Conservation (phyloP, 2,329 filamentous ascomycete genomes). For the Massarina eburnea region DNA sequence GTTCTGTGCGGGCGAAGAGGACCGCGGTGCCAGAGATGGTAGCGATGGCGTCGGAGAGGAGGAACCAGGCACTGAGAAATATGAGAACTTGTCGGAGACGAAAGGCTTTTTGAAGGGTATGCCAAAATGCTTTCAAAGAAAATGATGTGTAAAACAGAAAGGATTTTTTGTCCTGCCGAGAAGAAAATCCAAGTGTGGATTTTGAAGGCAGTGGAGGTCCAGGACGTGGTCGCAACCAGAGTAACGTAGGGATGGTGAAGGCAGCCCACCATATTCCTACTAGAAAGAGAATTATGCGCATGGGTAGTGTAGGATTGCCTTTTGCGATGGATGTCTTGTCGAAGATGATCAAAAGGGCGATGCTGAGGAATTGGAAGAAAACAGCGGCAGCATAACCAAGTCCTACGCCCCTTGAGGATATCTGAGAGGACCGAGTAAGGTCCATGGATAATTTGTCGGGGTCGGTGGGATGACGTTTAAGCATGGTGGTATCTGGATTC, state of each 20-base stretch:
- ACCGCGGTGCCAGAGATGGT: slow-evolving; percentile 94
- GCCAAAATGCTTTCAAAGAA: slow-evolving; percentile 80
- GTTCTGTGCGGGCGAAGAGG: slow-evolving; percentile 85
- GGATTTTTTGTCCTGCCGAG: slow-evolving; percentile 13
- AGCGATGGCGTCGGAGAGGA: slow-evolving; percentile 87
- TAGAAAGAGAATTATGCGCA: slow-evolving; percentile 78
- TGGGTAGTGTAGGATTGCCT: slow-evolving; percentile 75
- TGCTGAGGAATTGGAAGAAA: slow-evolving; percentile 75
- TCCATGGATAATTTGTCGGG: slow-evolving; percentile 57
- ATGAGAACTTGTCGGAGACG: slow-evolving; percentile 70
- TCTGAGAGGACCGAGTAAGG: slow-evolving; percentile 76
- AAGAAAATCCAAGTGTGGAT: slow-evolving; percentile 15
- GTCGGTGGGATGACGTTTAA: slow-evolving; percentile 6
- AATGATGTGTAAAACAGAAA: slow-evolving; percentile 70
- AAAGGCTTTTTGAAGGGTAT: slow-evolving; percentile 71
- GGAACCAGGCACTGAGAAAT: slow-evolving; percentile 84
- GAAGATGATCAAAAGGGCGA: slow-evolving; percentile 67
- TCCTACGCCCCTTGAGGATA: slow-evolving; percentile 85
- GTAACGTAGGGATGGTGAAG: slow-evolving; percentile 79
- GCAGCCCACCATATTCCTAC: slow-evolving; percentile 86
- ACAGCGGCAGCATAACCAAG: slow-evolving; percentile 86
- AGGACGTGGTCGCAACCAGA: slow-evolving; percentile 82
- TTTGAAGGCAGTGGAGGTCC: slow-evolving; percentile 69
- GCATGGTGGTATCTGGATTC: slow-evolving; percentile 14
- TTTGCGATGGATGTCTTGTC: slow-evolving; percentile 48